Conservation (phyloP, 139 green algal species). For the Coelastrella sp. region DNA sequence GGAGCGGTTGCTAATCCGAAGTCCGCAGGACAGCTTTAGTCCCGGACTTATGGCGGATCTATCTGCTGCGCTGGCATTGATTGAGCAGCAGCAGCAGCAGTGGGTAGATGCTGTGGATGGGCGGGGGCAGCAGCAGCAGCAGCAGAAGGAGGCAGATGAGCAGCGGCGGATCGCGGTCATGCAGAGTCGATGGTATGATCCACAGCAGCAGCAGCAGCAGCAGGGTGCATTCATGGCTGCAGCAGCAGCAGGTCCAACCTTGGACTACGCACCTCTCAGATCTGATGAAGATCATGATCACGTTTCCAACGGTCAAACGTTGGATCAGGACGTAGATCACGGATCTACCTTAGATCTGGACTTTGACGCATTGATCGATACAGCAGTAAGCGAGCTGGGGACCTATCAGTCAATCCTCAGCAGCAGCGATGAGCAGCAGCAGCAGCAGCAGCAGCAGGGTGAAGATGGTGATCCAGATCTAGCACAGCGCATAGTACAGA, state of each 20-base stretch:
- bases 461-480: neutral
- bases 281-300: neutral
- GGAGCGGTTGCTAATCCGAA: neutral
- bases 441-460: neutral
- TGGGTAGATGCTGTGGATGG: neutral
- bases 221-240: neutral
- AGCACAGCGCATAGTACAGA: neutral
- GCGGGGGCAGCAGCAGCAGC: constrained; percentile 8
- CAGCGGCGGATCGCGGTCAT: neutral
- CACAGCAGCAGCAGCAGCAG: neutral
- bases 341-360: neutral
- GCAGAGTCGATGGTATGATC: neutral
- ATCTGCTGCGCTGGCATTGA: neutral
- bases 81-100: constrained; percentile 34
- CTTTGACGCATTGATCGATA: neutral
- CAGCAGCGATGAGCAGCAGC: neutral
- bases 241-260: neutral
- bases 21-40: constrained; percentile 7
- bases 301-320: neutral
- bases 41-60: constrained; percentile 38
- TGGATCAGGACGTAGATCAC: neutral
- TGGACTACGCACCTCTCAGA: neutral
- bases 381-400: neutral
- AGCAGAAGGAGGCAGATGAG: constrained; percentile 9
- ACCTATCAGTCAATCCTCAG: neutral